A percentile compares a stretch with the other conserved stretches of the same genome.
Conservation (phyloP, 371 early-diverging fungal species). For the Lichtheimia corymbifera region DNA sequence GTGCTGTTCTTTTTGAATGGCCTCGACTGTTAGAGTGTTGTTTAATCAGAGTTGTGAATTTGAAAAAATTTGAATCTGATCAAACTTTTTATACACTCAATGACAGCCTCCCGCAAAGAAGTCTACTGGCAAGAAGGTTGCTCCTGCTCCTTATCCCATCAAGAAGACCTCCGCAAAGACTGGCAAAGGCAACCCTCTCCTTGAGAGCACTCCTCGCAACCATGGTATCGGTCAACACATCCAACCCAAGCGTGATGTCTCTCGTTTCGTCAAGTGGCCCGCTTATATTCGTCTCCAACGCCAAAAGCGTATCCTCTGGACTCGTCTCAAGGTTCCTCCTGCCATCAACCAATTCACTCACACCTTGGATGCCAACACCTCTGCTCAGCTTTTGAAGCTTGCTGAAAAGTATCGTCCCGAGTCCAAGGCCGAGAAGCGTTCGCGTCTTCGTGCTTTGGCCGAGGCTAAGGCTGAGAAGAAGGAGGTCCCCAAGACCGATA, state of each 20-base stretch:
- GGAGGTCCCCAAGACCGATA: slow-evolving; percentile 86
- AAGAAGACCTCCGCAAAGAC: slow-evolving; percentile 67
- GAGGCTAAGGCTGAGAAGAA: slow-evolving; percentile 85
- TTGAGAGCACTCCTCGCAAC: slow-evolving; percentile 91
- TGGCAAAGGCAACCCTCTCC: slow-evolving; percentile 81
- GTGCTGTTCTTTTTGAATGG: background rate
- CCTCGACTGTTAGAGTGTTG: slow-evolving; percentile 27
- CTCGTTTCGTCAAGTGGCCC: slow-evolving; percentile 98
- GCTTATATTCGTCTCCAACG: slow-evolving; percentile 96
- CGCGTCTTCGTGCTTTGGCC: slow-evolving; percentile 87
- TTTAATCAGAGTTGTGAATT: slow-evolving; percentile 35
- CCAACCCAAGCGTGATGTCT: slow-evolving; percentile 94
- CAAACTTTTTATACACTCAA: slow-evolving; percentile 26
- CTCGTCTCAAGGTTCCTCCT: slow-evolving; percentile 99
- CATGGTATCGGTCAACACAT: slow-evolving; percentile 94
- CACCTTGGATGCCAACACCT: slow-evolving; percentile 96
- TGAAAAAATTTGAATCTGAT: slow-evolving; percentile 33
- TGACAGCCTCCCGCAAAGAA: slow-evolving; percentile 57
- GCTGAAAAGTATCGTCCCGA: slow-evolving; percentile 99
- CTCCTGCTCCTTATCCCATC: slow-evolving; percentile 83
- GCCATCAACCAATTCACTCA: slow-evolving; percentile 99
- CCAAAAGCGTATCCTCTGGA: slow-evolving; percentile 94
- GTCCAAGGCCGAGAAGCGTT: slow-evolving; percentile 94
- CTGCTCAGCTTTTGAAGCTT: slow-evolving; percentile 95
- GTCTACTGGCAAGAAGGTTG: slow-evolving; percentile 86